A percentile compares a stretch with the other conserved stretches of the same genome.
phyloP scores from a whole-genome alignment of 495 filamentous ascomycete species.

The Penicillium cosmopolitanum region DNA sequence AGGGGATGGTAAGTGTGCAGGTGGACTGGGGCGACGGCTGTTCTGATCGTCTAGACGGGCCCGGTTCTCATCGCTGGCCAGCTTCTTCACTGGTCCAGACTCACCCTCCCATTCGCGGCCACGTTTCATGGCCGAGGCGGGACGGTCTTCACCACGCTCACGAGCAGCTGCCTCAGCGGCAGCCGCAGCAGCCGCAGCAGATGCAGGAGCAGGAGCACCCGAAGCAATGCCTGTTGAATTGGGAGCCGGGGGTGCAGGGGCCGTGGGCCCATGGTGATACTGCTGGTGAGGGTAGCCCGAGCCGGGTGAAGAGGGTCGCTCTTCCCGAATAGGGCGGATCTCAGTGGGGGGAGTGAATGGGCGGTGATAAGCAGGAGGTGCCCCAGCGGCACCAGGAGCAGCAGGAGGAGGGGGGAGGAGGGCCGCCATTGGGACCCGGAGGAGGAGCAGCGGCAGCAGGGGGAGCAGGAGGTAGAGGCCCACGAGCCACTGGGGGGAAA shows the following conservation, averaged over 20 bases:
- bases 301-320: slow-evolving; percentile 81
- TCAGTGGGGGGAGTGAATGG: slow-evolving; percentile 79
- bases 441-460: slow-evolving; percentile 45
- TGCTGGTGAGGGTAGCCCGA: slow-evolving; percentile 79
- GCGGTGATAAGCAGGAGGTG: slow-evolving; percentile 60
- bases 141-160: slow-evolving; percentile 76
- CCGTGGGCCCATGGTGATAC: slow-evolving; percentile 72
- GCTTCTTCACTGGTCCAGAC: slow-evolving; percentile 71
- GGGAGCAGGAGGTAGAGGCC: slow-evolving; percentile 48
- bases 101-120: slow-evolving; percentile 88
- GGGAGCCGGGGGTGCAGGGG: slow-evolving; percentile 56
- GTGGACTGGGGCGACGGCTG: slow-evolving; percentile 72
- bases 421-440: slow-evolving; percentile 59
- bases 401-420: neutral
- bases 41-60: slow-evolving; percentile 83
- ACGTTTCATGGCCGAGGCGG: slow-evolving; percentile 80
- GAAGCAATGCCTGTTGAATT: slow-evolving; percentile 77
- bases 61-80: slow-evolving; percentile 82
- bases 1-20: slow-evolving; percentile 61
- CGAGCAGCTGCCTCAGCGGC: slow-evolving; percentile 78
- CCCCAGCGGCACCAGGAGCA: slow-evolving; percentile 40
- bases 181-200: slow-evolving; percentile 70
- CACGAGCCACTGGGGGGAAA: slow-evolving; percentile 37
- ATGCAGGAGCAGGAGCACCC: slow-evolving; percentile 73
- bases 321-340: slow-evolving; percentile 83